Evolutionary conservation across 345 rosid species (phyloP), one percentile per base, ranked within the genome.

Genomic region (Streptanthus diversifolius): DNA sequence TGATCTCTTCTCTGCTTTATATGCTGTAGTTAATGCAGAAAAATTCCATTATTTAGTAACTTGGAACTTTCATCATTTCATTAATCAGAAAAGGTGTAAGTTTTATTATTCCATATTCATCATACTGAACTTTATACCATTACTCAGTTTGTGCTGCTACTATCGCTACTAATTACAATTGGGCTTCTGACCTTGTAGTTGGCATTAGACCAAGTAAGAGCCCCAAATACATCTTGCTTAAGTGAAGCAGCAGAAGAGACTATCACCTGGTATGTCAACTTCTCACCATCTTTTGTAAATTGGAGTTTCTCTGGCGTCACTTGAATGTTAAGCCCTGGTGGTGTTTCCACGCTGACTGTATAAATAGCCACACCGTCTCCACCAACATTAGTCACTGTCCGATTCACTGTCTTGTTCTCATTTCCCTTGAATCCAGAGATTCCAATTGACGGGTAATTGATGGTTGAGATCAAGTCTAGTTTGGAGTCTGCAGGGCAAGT

Each of bases 381-480:
- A 10, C 77, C 93, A 4, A 85, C 92, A 30, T 86, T 89, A 9
- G 92, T 89, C 25, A 85, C 80, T 7, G 89, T 86, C 74, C 95
- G 85, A 21, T 22, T 64, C 25, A 89, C 37, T 21, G 41, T 83
- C 81, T 62, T 82, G 68, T 71, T 77, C 51, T 58, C 67, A 32
- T 76, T 84, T 19, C 64, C 80, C 7, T 63, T 39, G 68, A 89
- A 75, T 35, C 74, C 79, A 22, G 84, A 81, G 54, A 89, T 74
- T 1, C 83, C 79, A n/a, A 93, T 88, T 4, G 95, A 91, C 7
- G 96, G 96, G 66, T 89, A 89, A 81, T 86, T 91, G 78, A 89
- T 82, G 35, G 83, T 82, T 35, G 89, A 82, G 56, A 86, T 81
- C 17, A 82, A 74, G 69, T 82, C 87, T 2, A 49, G 5, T 54